These are phyloP conservation scores for Meredithiella fracta DNA, from an alignment of 2,329 filamentous ascomycete species.

Conservation along the genomic window DNA sequence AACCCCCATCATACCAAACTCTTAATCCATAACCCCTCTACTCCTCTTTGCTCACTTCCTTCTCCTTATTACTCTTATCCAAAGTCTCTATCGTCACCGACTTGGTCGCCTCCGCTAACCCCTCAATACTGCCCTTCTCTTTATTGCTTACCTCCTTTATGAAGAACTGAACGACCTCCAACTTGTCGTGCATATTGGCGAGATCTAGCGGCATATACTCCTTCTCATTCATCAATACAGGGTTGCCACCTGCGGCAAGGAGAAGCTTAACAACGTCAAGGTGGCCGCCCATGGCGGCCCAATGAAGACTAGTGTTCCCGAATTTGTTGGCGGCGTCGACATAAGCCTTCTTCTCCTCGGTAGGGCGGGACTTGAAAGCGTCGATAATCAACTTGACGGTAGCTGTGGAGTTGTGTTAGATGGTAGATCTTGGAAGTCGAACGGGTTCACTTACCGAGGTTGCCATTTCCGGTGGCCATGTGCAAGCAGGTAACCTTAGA, in stretches of 20 bases:
- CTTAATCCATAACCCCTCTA: neutral
- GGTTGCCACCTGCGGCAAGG: slow-evolving; percentile 54
- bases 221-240: slow-evolving; percentile 62
- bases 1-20: neutral
- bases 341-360: slow-evolving; percentile 30
- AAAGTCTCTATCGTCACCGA: slow-evolving; percentile 13
- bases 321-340: slow-evolving; percentile 58
- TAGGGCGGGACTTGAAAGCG: slow-evolving; percentile 26
- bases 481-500: slow-evolving; percentile 71
- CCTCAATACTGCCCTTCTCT: slow-evolving; percentile 27
- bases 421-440: too few species aligned
- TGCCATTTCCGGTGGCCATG: slow-evolving; percentile 84
- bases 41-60: neutral
- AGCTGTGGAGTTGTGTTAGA: slow-evolving; percentile 20
- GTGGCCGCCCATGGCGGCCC: slow-evolving; percentile 83
- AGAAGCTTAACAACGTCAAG: slow-evolving; percentile 63
- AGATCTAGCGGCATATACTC: slow-evolving; percentile 68
- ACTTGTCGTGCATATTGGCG: slow-evolving; percentile 53
- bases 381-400: slow-evolving; percentile 29
- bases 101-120: slow-evolving; percentile 19
- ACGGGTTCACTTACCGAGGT: slow-evolving; percentile 41
- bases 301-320: slow-evolving; percentile 85
- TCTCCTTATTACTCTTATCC: slow-evolving; percentile 10
- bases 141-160: slow-evolving; percentile 31
- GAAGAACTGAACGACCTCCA: slow-evolving; percentile 46